Conservation (phyloP, 2,329 filamentous ascomycete genomes). For the Cytospora piceicola region DNA sequence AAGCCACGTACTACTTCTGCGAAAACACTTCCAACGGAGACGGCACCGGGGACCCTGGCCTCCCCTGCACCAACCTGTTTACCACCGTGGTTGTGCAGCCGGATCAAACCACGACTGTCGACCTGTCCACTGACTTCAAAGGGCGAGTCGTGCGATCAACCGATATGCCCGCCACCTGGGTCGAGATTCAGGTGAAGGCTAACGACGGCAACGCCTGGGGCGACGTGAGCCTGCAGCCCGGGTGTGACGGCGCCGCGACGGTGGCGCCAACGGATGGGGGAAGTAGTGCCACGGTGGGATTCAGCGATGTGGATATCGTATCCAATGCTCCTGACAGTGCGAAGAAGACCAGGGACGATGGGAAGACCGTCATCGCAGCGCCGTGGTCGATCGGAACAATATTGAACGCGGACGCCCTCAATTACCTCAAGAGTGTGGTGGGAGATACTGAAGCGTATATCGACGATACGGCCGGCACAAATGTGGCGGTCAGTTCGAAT, state of each 20-base stretch:
- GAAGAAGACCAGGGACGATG: conserved; percentile 19
- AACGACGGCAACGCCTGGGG: conserved; percentile 24
- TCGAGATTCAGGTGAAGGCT: conserved; percentile 27
- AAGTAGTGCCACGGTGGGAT: conserved; percentile 12
- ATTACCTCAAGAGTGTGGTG: conserved; percentile 17
- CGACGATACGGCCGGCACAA: conserved; percentile 13
- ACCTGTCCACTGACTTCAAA: conserved; percentile 15
- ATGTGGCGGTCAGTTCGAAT: conserved; percentile 25
- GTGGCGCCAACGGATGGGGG: conserved; percentile 21
- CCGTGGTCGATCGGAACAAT: conserved; percentile 19
- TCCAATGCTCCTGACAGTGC: not conserved
- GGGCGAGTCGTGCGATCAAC: conserved; percentile 27
- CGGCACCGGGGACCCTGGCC: conserved; percentile 24
- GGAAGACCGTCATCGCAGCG: conserved; percentile 20
- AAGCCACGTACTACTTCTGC: conserved; percentile 29
- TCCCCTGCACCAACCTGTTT: conserved; percentile 23
- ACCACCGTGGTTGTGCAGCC: conserved; percentile 20
- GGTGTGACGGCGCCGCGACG: conserved; percentile 24
- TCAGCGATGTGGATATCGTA: conserved; percentile 11
- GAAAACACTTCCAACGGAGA: conserved; percentile 26
- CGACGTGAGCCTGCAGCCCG: conserved; percentile 23
- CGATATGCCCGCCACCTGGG: conserved; percentile 25
- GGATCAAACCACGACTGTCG: conserved; percentile 8
- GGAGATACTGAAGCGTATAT: conserved; percentile 22
- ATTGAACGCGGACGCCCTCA: conserved; percentile 17